These are phyloP conservation scores for Clohesyomyces aquaticus DNA, from an alignment of 495 filamentous ascomycete species.

Conservation along the genomic window DNA sequence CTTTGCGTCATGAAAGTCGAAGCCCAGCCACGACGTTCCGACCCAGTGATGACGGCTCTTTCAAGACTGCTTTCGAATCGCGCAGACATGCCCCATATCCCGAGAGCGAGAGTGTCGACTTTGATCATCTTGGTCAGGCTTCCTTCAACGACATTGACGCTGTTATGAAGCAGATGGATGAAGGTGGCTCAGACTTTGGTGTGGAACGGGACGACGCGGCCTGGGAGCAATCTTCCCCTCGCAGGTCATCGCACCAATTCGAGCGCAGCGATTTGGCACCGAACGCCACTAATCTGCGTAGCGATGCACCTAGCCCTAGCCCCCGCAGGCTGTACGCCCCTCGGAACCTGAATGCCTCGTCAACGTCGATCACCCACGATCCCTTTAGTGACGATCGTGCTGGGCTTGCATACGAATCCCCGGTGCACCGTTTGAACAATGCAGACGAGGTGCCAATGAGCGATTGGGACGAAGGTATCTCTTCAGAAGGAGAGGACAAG, in stretches of 20 bases:
- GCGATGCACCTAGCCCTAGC: constrained; percentile 77
- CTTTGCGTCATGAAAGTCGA: constrained; percentile 36
- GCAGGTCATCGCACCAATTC: constrained; percentile 31
- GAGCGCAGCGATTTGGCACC: constrained; percentile 38
- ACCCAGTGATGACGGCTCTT: constrained; percentile 44
- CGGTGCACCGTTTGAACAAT: constrained; percentile 65
- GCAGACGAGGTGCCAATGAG: constrained; percentile 69
- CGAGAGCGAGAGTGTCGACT: constrained; percentile 41
- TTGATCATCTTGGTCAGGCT: constrained; percentile 48
- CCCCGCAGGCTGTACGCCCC: constrained; percentile 54
- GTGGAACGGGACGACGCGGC: constrained; percentile 57
- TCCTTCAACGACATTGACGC: constrained; percentile 82
- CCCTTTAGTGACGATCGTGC: constrained; percentile 55
- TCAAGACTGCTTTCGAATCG: constrained; percentile 38
- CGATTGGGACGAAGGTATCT: constrained; percentile 90
- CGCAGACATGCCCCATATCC: constrained; percentile 37
- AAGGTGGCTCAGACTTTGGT: constrained; percentile 69
- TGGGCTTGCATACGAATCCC: constrained; percentile 52
- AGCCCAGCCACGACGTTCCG: constrained; percentile 44
- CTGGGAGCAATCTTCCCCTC: constrained; percentile 46
- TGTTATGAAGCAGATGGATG: constrained; percentile 80
- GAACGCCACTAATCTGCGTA: constrained; percentile 45
- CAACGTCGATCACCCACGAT: constrained; percentile 39
- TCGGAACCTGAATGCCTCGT: constrained; percentile 28
- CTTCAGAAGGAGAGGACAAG: constrained; percentile 79